Evolutionary conservation across 208 protist species (phyloP), one percentile per base, ranked within the genome.

Genomic region (Leishmania arabica): DNA sequence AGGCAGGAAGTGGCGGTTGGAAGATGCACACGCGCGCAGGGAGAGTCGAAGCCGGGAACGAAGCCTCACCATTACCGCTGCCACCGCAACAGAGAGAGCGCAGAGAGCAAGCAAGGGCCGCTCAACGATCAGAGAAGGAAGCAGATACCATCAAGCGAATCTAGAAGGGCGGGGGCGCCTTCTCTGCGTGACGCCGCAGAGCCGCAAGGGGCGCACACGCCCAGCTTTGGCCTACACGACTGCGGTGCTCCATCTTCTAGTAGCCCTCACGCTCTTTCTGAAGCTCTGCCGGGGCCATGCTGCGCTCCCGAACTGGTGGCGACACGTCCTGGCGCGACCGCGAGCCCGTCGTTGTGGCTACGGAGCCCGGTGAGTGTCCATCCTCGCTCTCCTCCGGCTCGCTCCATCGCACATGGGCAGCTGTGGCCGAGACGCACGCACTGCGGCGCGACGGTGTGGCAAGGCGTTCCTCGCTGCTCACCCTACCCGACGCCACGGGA

Each of bases 231-330:
- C 8, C 65, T 24, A 27, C 37, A 13, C 77, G 2, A 60, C 69
- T 13, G 8, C 4, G 0, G 31, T 45, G 2, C 45, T n/a, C 42
- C 24, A 53, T 51, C 68, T 31, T 49, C 31, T 79, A 27, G 62
- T 9, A 56, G n/a, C 65, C 64, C 73, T 80, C 64, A 51, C 42
- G 75, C 62, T 84, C 75, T 62, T 60, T 71, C 8, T 51, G 31
- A 47, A 93, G 53, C 78, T 93, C 90, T 31, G 81, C 81, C 1
- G 87, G 87, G 27, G 87, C 85, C 87, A 93, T 81, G 79, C 87
- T 91, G 31, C 90, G 80, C 62, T 93, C 90, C 53, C 87, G 85
- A 77, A 90, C 7, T 17, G 90, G 90, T 60, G 87, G 90, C 27
- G 87, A 93, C 34, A 85, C 77, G 47, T 87, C 89, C 8, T 85